A percentile compares a stretch with the other conserved stretches of the same genome.
These are phyloP conservation scores for Populus hybrid DNA, from an alignment of 441 rosid species.

Conservation along the genomic window DNA sequence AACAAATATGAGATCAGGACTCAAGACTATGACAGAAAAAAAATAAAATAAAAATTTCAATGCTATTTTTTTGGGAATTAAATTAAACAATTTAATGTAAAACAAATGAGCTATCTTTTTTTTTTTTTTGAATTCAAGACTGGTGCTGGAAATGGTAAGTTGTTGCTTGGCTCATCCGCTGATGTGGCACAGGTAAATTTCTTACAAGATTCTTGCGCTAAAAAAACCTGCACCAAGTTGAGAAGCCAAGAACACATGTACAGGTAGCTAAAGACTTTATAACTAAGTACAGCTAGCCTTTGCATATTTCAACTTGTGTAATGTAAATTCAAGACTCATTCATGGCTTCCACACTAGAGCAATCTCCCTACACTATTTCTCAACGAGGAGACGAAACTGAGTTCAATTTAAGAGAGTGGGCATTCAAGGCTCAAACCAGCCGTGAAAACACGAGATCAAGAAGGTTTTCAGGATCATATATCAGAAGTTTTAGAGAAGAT, in stretches of 20 bases:
- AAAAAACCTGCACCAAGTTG: neutral
- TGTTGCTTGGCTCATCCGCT: neutral
- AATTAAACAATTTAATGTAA: too few relatives aligned
- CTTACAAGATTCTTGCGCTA: neutral
- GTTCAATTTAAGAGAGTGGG: slow-evolving; percentile 69
- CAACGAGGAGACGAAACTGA: slow-evolving; percentile 44
- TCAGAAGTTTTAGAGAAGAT: slow-evolving; percentile 79
- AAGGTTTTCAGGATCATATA: slow-evolving; percentile 83
- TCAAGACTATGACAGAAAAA: too few relatives aligned
- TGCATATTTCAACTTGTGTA: neutral
- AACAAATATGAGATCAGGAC: too few relatives aligned
- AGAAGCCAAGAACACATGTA: neutral
- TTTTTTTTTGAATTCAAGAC: too few relatives aligned
- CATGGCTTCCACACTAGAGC: slow-evolving; percentile 39
- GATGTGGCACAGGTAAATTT: neutral
- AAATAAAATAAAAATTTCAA: too few relatives aligned
- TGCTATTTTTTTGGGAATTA: too few relatives aligned
- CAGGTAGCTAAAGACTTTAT: neutral
- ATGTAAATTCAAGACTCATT: slow-evolving; percentile 1
- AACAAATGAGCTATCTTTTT: too few relatives aligned
- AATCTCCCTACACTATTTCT: slow-evolving; percentile 21
- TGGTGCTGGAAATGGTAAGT: too few relatives aligned
- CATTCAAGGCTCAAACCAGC: slow-evolving; percentile 49
- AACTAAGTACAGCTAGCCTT: neutral
- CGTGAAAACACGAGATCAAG: slow-evolving; percentile 70